Base-by-base conservation (phyloP, 805 yeast genomes). In the Yarrowia deformans region DNA sequence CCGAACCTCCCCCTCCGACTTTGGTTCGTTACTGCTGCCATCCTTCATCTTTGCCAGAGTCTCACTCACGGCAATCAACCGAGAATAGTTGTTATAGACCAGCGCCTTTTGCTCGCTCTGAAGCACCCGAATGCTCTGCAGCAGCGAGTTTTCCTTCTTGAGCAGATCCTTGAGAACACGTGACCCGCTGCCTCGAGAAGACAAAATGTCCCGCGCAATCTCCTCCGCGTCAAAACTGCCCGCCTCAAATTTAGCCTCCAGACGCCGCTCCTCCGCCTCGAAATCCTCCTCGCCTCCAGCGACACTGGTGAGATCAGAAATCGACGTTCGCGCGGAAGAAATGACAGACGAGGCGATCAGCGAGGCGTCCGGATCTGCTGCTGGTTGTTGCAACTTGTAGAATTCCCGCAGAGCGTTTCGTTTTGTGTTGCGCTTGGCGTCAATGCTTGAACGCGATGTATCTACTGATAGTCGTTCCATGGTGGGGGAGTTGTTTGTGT, bases 91-190 rank as follows among this genome's bases (percentile, higher is more conserved):
- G 71, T 79, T 78, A 71, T 79, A 79, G 8, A 79, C 80, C 6
- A 79, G 74, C 32, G 80, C 79, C 71, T 79, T 79, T 64, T 79
- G 80, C 45, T 78, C 79, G 68, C 78, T 75, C 48, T 78, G 77
- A 34, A 79, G 74, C 10, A 76, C 73, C 19, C 75, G 72, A 14
- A 76, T 71, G 54, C 78, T 78, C 39, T 68, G 69, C 23, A 72
- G 58, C 43, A 79, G 73, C 66, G 71, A 72, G 64, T 73, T 74
- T 37, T 74, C 76, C 5, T 73, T 70, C 55, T 71, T 70, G 8
- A 77, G 69, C 19, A 79, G 70, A 8, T 68, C 70, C 45, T 73
- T 70, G 14, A 78, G 43, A 9, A 66, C 69, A 6, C 68, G 23
- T 2, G 55, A 48, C 13, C 56, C 56, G 8, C 52, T 43, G 23